A percentile compares a stretch with the other conserved stretches of the same genome.
Evolutionary conservation across 371 early-diverging fungal genomes (phyloP).

Genomic region (Caulochytrium protostelioides): DNA sequence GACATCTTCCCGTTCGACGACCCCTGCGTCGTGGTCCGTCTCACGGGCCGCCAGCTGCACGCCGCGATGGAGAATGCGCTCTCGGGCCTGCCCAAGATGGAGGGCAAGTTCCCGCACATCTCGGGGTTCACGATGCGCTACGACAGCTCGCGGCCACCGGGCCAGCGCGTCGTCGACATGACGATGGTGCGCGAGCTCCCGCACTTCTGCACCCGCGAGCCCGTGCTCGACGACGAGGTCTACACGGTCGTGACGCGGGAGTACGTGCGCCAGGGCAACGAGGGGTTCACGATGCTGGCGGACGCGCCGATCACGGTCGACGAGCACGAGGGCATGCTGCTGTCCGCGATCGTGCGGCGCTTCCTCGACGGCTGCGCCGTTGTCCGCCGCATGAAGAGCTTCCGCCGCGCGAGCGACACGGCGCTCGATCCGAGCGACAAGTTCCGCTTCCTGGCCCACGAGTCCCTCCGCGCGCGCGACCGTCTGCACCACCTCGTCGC

Average conservation of each 20-base stretch:
- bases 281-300: conserved; percentile 27
- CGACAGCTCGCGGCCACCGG: conserved; percentile 16
- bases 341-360: conserved; percentile 25
- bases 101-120: conserved; percentile 40
- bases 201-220: conserved; percentile 19
- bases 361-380: too few relatives aligned
- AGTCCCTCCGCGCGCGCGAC: too few relatives aligned
- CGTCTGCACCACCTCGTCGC: too few relatives aligned
- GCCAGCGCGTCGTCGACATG: conserved; percentile 20
- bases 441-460: too few relatives aligned
- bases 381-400: too few relatives aligned
- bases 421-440: too few relatives aligned
- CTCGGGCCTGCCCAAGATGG: conserved; percentile 36
- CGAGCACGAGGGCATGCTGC: conserved; percentile 32
- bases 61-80: conserved; percentile 36
- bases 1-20: conserved; percentile 41
- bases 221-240: too few relatives aligned
- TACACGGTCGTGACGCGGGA: conserved; percentile 32
- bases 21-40: conserved; percentile 30
- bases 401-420: too few relatives aligned
- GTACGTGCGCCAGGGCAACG: conserved; percentile 36
- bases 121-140: conserved; percentile 34
- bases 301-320: conserved; percentile 23
- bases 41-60: conserved; percentile 31
- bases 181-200: not conserved